Base-by-base conservation (phyloP, 192 early-diverging fungal species). In the Dispira simplex region DNA sequence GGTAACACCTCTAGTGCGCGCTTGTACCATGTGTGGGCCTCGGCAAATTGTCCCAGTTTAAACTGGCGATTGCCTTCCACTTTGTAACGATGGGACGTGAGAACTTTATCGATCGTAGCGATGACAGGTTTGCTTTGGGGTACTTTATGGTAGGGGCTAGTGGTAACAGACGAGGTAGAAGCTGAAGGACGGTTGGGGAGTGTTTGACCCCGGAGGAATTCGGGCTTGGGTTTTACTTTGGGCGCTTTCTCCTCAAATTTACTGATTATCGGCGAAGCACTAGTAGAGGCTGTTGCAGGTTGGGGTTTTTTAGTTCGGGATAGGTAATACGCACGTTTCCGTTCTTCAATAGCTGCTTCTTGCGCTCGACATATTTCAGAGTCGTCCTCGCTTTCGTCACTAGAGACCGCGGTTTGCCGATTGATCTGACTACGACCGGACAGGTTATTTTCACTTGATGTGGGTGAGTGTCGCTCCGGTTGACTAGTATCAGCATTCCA, bases 11-110 rank as follows among this genome's bases (percentile, higher is more conserved):
- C 62, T 8, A 96, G 80, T 0, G 90, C 85, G 12, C 64, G 60
- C 4, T 81, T 78, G 71, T 98, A 98, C 18, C 71, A 72, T 8
- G 68, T 67, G 46, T 85, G 85, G 0, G 93, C 91, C 11, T 87
- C 85, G 51, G 77, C 85, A 74, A 85, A 97, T 71, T 97, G 90
- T 2, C 95, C 95, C 26, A 86, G 75, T 69, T 92, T 94, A 73
- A 92, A 98, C 12, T 72, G 65, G 11, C 85, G 84, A 68, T 94
- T 95, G 59, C 92, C 93, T 21, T 67, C 66, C 18, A 78, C 72
- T 63, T 88, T 84, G 65, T 73, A 63, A 2, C 52, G 49, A 54
- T 76, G 73, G 0, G 72, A 73, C 27, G 62, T 68, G 44, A 55
- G 27, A 21, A 83, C n/a, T 14, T 73, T 72, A 27, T 72, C 70